Evolutionary conservation across 345 rosid species (phyloP).

Genomic region (Eucalyptus curtisii): DNA sequence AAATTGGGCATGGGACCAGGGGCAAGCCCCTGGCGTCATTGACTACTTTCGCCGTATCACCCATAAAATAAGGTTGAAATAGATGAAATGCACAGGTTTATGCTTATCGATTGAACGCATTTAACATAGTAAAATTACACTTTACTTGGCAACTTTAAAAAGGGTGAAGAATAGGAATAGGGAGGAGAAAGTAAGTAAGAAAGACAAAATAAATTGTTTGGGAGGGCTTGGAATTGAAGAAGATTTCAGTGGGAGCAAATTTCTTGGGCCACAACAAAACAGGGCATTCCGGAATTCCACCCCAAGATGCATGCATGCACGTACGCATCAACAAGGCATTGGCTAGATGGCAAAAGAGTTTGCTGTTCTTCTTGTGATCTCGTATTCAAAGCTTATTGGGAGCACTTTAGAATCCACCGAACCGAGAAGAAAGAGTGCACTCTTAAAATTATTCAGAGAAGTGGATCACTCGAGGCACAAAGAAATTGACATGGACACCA

Average conservation of each 20-base stretch:
- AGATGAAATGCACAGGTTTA: neutral
- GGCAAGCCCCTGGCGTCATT: neutral
- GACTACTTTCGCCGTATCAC: neutral
- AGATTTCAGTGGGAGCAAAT: neutral
- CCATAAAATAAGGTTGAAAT: neutral
- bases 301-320: too few relatives aligned
- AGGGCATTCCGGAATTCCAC: neutral
- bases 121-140: neutral
- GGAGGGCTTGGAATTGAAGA: neutral
- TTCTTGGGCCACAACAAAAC: neutral
- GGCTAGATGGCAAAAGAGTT: neutral
- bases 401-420: neutral
- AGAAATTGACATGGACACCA: neutral
- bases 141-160: neutral
- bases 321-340: too few relatives aligned
- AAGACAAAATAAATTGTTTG: too few relatives aligned
- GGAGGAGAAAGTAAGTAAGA: neutral
- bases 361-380: too few relatives aligned
- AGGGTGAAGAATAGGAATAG: neutral
- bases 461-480: neutral
- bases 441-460: too few relatives aligned
- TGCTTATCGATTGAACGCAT: neutral
- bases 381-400: neutral
- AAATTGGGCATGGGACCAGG: neutral
- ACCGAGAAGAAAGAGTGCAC: too few relatives aligned